A percentile compares a stretch with the other conserved stretches of the same genome.
Conservation (phyloP, 2,329 filamentous ascomycete species). For the Xylariales sp. region DNA sequence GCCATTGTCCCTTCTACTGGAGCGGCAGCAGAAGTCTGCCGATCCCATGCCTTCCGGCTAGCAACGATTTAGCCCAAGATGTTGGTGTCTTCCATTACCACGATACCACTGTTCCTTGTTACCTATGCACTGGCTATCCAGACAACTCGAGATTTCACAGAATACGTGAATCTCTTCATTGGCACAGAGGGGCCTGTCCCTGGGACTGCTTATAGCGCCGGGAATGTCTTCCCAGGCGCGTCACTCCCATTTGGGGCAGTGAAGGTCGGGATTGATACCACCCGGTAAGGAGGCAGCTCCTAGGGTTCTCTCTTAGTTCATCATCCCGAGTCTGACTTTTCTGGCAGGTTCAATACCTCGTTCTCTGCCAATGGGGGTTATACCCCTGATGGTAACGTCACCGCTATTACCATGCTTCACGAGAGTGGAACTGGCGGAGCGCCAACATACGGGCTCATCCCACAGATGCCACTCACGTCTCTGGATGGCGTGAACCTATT, state of each 20-base stretch:
- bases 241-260: slow-evolving; percentile 39
- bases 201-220: slow-evolving; percentile 38
- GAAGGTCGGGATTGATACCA: slow-evolving; percentile 39
- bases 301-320: too few species aligned
- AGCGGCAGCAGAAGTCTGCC: too few species aligned
- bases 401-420: slow-evolving; percentile 49
- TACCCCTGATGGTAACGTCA: slow-evolving; percentile 38
- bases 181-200: slow-evolving; percentile 41
- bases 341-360: slow-evolving; percentile 16
- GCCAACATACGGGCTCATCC: slow-evolving; percentile 53
- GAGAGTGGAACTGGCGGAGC: slow-evolving; percentile 54
- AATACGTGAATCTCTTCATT: slow-evolving; percentile 7
- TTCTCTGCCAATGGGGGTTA: slow-evolving; percentile 31
- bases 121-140: not conserved
- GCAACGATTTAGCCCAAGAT: too few species aligned
- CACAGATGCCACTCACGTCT: slow-evolving; percentile 40
- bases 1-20: too few species aligned
- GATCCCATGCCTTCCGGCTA: too few species aligned
- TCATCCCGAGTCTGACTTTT: too few species aligned
- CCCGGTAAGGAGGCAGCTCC: slow-evolving; percentile 14
- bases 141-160: slow-evolving; percentile 1
- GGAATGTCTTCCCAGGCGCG: slow-evolving; percentile 40
- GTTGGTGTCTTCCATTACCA: not conserved
- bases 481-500: slow-evolving; percentile 39
- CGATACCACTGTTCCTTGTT: not conserved